phyloP scores from a whole-genome alignment of 345 rosid species.

The Orychophragmus violaceus region DNA sequence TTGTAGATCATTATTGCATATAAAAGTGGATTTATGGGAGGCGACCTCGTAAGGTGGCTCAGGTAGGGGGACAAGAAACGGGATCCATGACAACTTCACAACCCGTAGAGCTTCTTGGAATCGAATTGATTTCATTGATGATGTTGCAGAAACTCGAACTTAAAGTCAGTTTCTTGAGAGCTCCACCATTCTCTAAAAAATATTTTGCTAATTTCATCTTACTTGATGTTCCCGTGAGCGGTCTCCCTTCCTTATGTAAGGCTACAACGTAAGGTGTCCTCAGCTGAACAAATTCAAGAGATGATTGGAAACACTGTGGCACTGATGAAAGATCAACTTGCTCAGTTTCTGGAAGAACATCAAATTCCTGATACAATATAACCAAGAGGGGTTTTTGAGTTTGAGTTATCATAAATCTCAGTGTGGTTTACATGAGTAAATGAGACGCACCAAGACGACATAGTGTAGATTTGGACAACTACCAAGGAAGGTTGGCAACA shows the following conservation, averaged over 20 bases:
- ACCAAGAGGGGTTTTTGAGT: neutral
- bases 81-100: slow-evolving; percentile 23
- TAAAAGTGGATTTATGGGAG: neutral
- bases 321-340: neutral
- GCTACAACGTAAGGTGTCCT: neutral
- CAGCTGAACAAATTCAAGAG: slow-evolving; percentile 17
- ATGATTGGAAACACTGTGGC: slow-evolving; percentile 17
- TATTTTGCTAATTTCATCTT: too few relatives aligned
- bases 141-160: slow-evolving; percentile 9
- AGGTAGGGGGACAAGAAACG: too few relatives aligned
- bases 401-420: too few relatives aligned
- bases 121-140: slow-evolving; percentile 7
- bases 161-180: slow-evolving; percentile 5
- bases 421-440: too few relatives aligned
- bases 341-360: neutral
- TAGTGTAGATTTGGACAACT: too few relatives aligned
- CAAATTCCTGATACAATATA: slow-evolving; percentile 6
- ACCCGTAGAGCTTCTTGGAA: slow-evolving; percentile 1
- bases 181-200: slow-evolving; percentile 11
- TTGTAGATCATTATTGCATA: too few relatives aligned
- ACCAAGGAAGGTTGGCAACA: too few relatives aligned
- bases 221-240: neutral
- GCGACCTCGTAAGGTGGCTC: neutral
- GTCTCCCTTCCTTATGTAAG: neutral
- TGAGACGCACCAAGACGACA: too few relatives aligned